These are phyloP conservation scores for Nemania serpens DNA, from an alignment of 2,329 filamentous ascomycete species.

Conservation along the genomic window DNA sequence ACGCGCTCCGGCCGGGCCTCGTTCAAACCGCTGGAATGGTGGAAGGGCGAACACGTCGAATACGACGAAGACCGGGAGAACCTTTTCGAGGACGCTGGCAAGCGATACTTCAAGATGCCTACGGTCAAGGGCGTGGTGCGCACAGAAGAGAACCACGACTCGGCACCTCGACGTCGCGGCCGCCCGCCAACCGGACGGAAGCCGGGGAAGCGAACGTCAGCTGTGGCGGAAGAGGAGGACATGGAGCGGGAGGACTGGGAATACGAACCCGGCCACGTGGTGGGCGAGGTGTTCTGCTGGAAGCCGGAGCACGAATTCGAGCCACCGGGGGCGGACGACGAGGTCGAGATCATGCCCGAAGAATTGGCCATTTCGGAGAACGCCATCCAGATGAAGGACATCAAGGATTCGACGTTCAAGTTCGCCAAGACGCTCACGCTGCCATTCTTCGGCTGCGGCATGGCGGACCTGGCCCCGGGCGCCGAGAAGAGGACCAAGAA, in stretches of 20 bases:
- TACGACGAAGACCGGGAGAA: constrained; percentile 65
- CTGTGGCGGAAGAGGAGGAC: constrained; percentile 54
- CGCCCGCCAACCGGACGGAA: constrained; percentile 29
- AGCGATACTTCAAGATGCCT: constrained; percentile 62
- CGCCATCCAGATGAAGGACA: constrained; percentile 62
- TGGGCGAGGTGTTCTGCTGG: constrained; percentile 68
- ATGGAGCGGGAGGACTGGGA: constrained; percentile 73
- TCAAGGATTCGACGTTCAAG: constrained; percentile 72
- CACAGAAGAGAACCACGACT: constrained; percentile 62
- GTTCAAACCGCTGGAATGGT: constrained; percentile 79
- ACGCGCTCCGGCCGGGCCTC: constrained; percentile 80
- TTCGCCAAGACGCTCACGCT: constrained; percentile 87
- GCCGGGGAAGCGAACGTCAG: constrained; percentile 15
- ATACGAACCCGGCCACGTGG: constrained; percentile 64
- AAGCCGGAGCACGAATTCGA: constrained; percentile 60
- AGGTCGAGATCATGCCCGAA: constrained; percentile 58
- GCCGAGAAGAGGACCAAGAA: constrained; percentile 90
- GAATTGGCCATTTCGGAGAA: constrained; percentile 61
- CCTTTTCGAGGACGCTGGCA: constrained; percentile 47
- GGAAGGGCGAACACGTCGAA: constrained; percentile 81
- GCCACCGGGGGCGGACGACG: constrained; percentile 59
- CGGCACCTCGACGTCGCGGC: constrained; percentile 34
- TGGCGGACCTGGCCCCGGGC: constrained; percentile 85
- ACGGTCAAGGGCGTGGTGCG: constrained; percentile 79
- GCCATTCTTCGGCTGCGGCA: constrained; percentile 85